Evolutionary conservation across 352 stramenopile species (phyloP).

Genomic region (Pythium aquatile): DNA sequence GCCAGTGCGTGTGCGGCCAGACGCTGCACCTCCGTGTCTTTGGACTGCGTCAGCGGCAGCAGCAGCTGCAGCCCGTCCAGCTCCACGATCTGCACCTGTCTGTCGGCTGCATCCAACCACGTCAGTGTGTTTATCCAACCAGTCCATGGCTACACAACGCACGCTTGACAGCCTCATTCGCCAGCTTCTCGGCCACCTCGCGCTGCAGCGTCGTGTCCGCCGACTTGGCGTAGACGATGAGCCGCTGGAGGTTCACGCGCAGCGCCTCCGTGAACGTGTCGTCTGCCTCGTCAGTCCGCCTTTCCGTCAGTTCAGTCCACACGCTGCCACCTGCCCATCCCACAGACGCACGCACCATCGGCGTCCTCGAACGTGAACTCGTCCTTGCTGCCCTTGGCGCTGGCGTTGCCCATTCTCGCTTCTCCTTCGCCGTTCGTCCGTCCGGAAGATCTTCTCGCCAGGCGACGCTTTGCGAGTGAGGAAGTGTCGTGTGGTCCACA

Average conservation of each 20-base stretch:
- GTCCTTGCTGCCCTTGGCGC: constrained; percentile 69
- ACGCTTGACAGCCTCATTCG: constrained; percentile 95
- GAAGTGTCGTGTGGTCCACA: constrained; percentile 16
- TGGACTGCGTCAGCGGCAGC: constrained; percentile 91
- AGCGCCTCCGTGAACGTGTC: constrained; percentile 87
- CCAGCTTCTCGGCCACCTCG: constrained; percentile 93
- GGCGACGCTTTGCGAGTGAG: constrained; percentile 14
- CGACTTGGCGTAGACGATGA: constrained; percentile 93
- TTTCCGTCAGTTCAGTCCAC: background rate
- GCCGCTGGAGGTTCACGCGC: constrained; percentile 86
- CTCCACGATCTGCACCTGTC: constrained; percentile 94
- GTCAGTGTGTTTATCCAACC: background rate
- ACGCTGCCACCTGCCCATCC: background rate
- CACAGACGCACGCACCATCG: constrained; percentile 38
- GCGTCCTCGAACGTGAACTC: constrained; percentile 80
- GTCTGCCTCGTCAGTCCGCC: constrained; percentile 37
- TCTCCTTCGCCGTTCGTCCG: background rate
- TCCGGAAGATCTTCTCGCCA: background rate
- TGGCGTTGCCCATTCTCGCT: constrained; percentile 39
- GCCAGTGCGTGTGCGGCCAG: constrained; percentile 92
- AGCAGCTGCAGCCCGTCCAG: constrained; percentile 91
- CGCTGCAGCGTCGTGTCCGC: constrained; percentile 88
- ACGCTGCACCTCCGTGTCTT: constrained; percentile 91
- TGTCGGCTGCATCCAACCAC: constrained; percentile 52
- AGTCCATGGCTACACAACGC: constrained; percentile 12